These are phyloP conservation scores for Coniferiporia sulphurascens DNA, from an alignment of 1,284 basidiomycete genomes.

Conservation along the genomic window DNA sequence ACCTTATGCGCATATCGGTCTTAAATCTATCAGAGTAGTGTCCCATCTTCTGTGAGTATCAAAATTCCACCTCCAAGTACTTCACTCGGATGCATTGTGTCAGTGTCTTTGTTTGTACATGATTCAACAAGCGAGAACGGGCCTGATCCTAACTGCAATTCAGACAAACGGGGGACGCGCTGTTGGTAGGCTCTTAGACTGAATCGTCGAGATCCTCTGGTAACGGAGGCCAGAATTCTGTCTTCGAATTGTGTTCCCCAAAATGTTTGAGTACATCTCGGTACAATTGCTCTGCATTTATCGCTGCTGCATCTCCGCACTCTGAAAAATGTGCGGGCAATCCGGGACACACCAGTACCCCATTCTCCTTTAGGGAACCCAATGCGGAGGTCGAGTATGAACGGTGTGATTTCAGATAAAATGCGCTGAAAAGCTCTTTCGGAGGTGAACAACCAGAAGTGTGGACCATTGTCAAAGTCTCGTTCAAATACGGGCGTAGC, in stretches of 20 bases:
- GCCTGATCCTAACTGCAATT: no score
- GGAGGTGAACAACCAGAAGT: constrained; percentile 22
- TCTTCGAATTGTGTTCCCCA: not conserved
- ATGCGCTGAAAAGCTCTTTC: constrained; percentile 9
- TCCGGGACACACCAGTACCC: constrained; percentile 37
- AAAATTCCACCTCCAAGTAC: no score
- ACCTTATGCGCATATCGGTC: not conserved
- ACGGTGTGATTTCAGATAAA: constrained; percentile 13
- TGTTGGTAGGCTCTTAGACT: not conserved
- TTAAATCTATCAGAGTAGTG: not conserved
- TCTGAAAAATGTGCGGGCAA: constrained; percentile 44
- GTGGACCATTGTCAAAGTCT: constrained; percentile 37
- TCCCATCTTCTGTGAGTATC: no score
- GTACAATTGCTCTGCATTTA: constrained; percentile 58
- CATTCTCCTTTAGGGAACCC: constrained; percentile 10
- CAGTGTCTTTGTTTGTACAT: no score
- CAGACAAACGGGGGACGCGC: no score
- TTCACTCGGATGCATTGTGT: no score
- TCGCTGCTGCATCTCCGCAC: constrained; percentile 52
- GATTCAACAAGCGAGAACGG: no score
- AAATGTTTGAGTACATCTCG: constrained; percentile 41
- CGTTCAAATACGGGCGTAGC: constrained; percentile 58
- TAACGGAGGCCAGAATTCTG: constrained; percentile 15
- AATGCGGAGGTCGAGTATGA: not conserved
- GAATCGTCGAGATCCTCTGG: constrained; percentile 5